Evolutionary conservation across 805 yeast genomes (phyloP), one percentile per base, ranked within the genome.

Genomic region (Lipomyces anomalus): DNA sequence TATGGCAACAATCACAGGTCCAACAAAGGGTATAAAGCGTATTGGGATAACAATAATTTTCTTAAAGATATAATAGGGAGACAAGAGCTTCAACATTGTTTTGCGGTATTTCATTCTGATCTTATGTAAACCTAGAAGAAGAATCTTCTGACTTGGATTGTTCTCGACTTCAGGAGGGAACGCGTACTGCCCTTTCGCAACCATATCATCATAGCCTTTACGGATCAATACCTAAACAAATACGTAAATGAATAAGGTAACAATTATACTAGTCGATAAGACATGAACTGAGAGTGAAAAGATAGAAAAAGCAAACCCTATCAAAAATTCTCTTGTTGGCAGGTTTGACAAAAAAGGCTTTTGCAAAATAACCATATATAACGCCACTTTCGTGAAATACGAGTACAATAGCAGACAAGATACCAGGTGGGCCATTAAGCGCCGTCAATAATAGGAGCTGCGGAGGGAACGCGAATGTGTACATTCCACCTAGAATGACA

Each of bases 21-120:
- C 83, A 5, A 73, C 22, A 11, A 76, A 20, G 0, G 84, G 84
- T 7, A 78, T 65, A 39, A 66, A 53, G n/a, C 68, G 66, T 11
- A 76, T 47, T 0, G 67, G 21, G 7, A 70, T 47, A 22, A 65
- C 52, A 0, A 63, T 4, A 0, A 69, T 0, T 1, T 66, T 62
- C 37, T 69, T 65, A 2, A 59, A 6, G 0, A 73, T 36, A 45
- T 69, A 59, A 38, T 57, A 61, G 1, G 71, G 70, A 7, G 74
- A 66, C 1, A 64, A 52, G 30, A 66, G 18, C 4, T 48, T 49
- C 9, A 40, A 4, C 18, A 28, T 35, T 28, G 46, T 42, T 26
- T 21, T 9, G 22, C 47, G 49, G 35, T 41, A 48, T 28, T 39
- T 43, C 9, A 16, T 11, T 7, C 13, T 34, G 23, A 11, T 11